Conservation (phyloP, 2,329 filamentous ascomycete species). For the Rhytidhysteron rufulum region DNA sequence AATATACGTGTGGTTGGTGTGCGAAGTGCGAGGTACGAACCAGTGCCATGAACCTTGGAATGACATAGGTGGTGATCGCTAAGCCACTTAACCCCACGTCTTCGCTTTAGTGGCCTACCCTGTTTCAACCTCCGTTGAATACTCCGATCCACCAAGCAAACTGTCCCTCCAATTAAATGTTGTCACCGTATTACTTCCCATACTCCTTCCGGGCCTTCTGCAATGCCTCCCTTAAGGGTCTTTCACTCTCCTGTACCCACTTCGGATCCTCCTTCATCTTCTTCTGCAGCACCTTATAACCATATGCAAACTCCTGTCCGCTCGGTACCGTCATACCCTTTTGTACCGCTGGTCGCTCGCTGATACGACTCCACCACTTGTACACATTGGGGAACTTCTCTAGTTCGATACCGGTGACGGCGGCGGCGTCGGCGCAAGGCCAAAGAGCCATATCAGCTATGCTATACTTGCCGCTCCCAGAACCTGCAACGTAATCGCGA, state of each 20-base stretch:
- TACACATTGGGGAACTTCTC: conserved; percentile 31
- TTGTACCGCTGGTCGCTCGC: conserved; percentile 31
- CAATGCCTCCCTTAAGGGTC: conserved; percentile 22
- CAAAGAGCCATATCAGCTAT: conserved; percentile 39
- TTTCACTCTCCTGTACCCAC: conserved; percentile 40
- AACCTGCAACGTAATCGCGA: conserved; percentile 35
- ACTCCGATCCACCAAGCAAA: too few relatives aligned
- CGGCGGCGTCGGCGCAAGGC: conserved; percentile 33
- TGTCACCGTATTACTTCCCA: too few relatives aligned
- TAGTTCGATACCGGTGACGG: conserved; percentile 33
- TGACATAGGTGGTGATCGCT: too few relatives aligned
- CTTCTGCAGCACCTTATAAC: conserved; percentile 34
- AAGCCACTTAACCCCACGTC: too few relatives aligned
- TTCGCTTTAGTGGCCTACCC: too few relatives aligned
- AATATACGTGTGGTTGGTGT: too few relatives aligned
- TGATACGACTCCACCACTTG: conserved; percentile 35
- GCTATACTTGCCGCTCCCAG: conserved; percentile 36
- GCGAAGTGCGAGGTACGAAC: too few relatives aligned
- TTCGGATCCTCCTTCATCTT: conserved; percentile 36
- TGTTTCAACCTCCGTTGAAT: too few relatives aligned
- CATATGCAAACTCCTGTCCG: conserved; percentile 20
- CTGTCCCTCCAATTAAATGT: too few relatives aligned
- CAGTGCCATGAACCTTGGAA: too few relatives aligned
- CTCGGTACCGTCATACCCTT: conserved; percentile 24
- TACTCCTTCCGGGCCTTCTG: conserved; percentile 34